Evolutionary conservation across 2,329 filamentous ascomycete genomes (phyloP), one percentile per base, ranked within the genome.

Genomic region (Lasiodiplodia theobromae): DNA sequence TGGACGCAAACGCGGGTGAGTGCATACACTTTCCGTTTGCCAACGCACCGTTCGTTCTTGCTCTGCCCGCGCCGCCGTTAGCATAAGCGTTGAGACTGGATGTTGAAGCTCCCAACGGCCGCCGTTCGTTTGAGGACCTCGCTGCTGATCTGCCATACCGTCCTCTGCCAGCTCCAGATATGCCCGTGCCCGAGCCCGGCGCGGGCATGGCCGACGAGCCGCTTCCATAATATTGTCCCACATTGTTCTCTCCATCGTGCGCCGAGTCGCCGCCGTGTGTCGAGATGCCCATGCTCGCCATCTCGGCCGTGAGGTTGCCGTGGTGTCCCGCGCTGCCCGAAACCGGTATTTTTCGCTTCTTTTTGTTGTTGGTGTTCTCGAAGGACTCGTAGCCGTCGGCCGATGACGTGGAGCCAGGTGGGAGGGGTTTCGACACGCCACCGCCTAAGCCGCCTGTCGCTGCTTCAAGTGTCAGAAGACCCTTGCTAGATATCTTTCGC

Each of bases 361-460:
- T 99, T 82, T 99, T 99, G 78, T 99, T 99, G 79, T 97, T 98
- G 44, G 93, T 97, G 75, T 98, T 98, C 80, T 99, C 96, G 75
- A 97, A 97, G 7, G 93, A 96, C 79, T 99, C 96, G 78, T 98
- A 98, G 16, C 94, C 94, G 78, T 98, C 95, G 12, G 88, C 86
- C 28, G 90, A 89, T 14, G 92, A 93, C 53, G 86, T 56, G 37
- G 67, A 68, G 51, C 67, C 86, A 60, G 90, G 86, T 25, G 88
- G 87, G 53, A 88, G 81, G 28, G 84, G 79, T 70, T 79, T 78
- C 63, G 78, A 75, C 69, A 79, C 79, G 69, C 72, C 72, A 73
- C 75, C 71, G 73, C 79, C 73, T 44, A 67, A 71, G 62, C 70
- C 71, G 38, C 72, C 70, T 16, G 58, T 67, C 66, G 67, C 72